Conservation (phyloP, 805 yeast species). For the Cyberlindnera americana region DNA sequence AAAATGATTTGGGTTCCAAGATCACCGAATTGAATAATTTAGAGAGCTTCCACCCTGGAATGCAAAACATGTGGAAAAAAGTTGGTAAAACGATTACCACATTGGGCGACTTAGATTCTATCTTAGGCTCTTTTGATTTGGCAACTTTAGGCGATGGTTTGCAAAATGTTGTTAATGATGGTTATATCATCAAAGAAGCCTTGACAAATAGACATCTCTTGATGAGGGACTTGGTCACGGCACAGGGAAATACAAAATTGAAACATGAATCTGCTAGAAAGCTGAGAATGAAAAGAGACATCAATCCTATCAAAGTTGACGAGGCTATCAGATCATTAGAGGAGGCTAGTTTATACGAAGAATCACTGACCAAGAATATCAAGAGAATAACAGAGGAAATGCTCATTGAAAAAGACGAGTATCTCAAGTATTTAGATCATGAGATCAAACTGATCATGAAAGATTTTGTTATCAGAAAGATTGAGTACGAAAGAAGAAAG, state of each 20-base stretch:
- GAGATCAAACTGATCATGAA: slow-evolving; percentile 54
- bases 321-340: slow-evolving; percentile 82
- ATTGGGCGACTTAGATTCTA: slow-evolving; percentile 72
- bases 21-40: slow-evolving; percentile 36
- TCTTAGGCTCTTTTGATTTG: slow-evolving; percentile 66
- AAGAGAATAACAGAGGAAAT: slow-evolving; percentile 83
- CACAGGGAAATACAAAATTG: slow-evolving; percentile 68
- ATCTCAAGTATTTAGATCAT: slow-evolving; percentile 53
- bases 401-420: slow-evolving; percentile 65
- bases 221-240: slow-evolving; percentile 82
- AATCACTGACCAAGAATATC: slow-evolving; percentile 70
- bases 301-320: slow-evolving; percentile 85
- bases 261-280: slow-evolving; percentile 70
- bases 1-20: slow-evolving; percentile 47
- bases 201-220: slow-evolving; percentile 87
- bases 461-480: slow-evolving; percentile 60
- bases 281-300: slow-evolving; percentile 65
- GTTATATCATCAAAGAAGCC: slow-evolving; percentile 87
- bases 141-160: slow-evolving; percentile 78
- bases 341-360: slow-evolving; percentile 72
- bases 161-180: slow-evolving; percentile 61
- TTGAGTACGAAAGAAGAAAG: slow-evolving; percentile 83
- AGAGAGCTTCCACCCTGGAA: slow-evolving; percentile 62
- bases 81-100: slow-evolving; percentile 64
- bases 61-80: slow-evolving; percentile 75